Conservation (phyloP, 371 early-diverging fungal species). For the Chytridiales sp. region DNA sequence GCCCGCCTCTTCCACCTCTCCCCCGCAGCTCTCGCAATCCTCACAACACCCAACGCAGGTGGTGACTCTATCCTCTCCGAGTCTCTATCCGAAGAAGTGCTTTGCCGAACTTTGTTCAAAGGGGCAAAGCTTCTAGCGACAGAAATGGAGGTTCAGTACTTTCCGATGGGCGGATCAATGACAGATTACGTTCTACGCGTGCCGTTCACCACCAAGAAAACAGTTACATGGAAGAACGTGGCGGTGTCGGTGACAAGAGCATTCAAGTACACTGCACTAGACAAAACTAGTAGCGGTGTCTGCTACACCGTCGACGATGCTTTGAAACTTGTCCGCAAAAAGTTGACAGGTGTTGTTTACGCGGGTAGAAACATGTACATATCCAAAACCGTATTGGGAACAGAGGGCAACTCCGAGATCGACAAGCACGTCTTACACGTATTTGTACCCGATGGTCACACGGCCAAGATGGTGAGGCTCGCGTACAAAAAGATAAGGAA, state of each 20-base stretch:
- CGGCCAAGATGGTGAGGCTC: constrained; percentile 14
- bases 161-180: constrained; percentile 29
- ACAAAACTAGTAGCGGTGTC: neutral
- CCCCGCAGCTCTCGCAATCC: constrained; percentile 11
- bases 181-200: constrained; percentile 24
- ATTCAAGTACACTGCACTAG: constrained; percentile 6
- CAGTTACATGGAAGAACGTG: constrained; percentile 6
- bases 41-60: constrained; percentile 30
- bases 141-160: constrained; percentile 32
- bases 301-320: constrained; percentile 3
- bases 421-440: constrained; percentile 21
- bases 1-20: no score
- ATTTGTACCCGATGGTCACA: constrained; percentile 24
- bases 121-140: constrained; percentile 17
- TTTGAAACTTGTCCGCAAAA: constrained; percentile 15
- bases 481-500: constrained; percentile 18
- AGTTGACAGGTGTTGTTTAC: constrained; percentile 19
- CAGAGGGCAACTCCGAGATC: constrained; percentile 4
- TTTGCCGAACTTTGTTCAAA: constrained; percentile 16
- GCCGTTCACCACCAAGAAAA: neutral
- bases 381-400: constrained; percentile 13
- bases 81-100: constrained; percentile 22
- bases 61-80: constrained; percentile 33
- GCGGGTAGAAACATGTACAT: constrained; percentile 22
- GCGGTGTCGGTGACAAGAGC: constrained; percentile 32